A percentile compares a stretch with the other conserved stretches of the same genome.
phyloP scores from a whole-genome alignment of 2,329 filamentous ascomycete species.

The Aspergillus pseudoglaucus region DNA sequence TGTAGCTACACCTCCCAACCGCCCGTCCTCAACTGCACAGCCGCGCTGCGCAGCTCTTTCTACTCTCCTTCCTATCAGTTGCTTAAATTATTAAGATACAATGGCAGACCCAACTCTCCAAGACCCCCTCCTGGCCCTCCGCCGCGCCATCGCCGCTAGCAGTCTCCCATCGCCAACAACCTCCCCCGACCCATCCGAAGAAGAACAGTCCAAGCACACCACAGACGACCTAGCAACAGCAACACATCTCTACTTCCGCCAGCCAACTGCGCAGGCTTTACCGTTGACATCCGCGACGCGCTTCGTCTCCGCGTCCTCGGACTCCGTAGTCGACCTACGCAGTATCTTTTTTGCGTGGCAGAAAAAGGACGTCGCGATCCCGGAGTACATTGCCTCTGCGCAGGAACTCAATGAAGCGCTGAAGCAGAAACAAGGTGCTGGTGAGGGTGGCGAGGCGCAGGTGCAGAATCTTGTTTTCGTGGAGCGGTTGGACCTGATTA shows the following conservation, averaged over 20 bases:
- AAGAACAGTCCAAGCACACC: slow-evolving; percentile 55
- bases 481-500: slow-evolving; percentile 83
- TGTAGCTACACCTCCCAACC: too few relatives aligned
- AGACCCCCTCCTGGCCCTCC: slow-evolving; percentile 77
- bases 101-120: slow-evolving; percentile 54
- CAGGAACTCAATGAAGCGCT: slow-evolving; percentile 75
- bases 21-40: too few relatives aligned
- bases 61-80: neutral
- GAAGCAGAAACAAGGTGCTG: slow-evolving; percentile 28
- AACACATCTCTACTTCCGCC: slow-evolving; percentile 69
- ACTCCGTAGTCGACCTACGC: slow-evolving; percentile 71
- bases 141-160: slow-evolving; percentile 69
- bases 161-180: slow-evolving; percentile 67
- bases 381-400: slow-evolving; percentile 82
- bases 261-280: slow-evolving; percentile 55
- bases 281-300: slow-evolving; percentile 70
- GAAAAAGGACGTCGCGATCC: slow-evolving; percentile 82
- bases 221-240: slow-evolving; percentile 63
- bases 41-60: too few relatives aligned
- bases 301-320: slow-evolving; percentile 68
- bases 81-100: slow-evolving; percentile 1
- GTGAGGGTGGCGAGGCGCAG: slow-evolving; percentile 40
- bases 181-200: slow-evolving; percentile 43
- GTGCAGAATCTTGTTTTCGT: slow-evolving; percentile 89
- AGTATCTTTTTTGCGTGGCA: slow-evolving; percentile 95